These are phyloP conservation scores for Gossypium raimondii DNA, from an alignment of 345 rosid species.

Conservation along the genomic window DNA sequence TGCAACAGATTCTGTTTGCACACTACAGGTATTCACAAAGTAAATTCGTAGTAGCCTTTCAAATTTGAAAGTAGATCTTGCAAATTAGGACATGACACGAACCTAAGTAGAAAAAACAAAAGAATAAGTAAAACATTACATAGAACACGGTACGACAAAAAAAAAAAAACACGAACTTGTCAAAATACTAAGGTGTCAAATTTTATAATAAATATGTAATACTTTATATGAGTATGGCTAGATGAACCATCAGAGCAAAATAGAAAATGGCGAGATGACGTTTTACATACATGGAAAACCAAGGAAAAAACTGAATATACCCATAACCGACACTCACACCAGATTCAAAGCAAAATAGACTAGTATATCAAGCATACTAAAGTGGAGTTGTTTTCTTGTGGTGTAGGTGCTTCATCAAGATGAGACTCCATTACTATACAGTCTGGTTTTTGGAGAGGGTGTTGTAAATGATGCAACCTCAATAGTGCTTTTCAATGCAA, in stretches of 20 bases:
- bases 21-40: slow-evolving; percentile 65
- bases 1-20: slow-evolving; percentile 99
- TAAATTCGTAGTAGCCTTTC: background rate
- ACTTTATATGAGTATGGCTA: background rate
- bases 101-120: background rate
- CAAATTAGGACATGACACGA: background rate
- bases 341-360: background rate
- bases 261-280: background rate
- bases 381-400: slow-evolving; percentile 24
- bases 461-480: slow-evolving; percentile 99
- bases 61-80: slow-evolving; percentile 8
- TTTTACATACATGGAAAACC: background rate
- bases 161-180: background rate
- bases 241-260: background rate
- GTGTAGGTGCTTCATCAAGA: slow-evolving; percentile 92
- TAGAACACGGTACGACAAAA: background rate
- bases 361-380: background rate
- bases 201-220: too few species aligned
- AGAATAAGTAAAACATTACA: background rate
- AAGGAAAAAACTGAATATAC: background rate
- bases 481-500: slow-evolving; percentile 93
- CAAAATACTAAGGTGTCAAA: too few species aligned
- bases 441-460: slow-evolving; percentile 98
- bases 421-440: slow-evolving; percentile 93
- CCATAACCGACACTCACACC: background rate